Base-by-base conservation (phyloP, 1,139 yeast species). In the Protomyces inouyei region DNA sequence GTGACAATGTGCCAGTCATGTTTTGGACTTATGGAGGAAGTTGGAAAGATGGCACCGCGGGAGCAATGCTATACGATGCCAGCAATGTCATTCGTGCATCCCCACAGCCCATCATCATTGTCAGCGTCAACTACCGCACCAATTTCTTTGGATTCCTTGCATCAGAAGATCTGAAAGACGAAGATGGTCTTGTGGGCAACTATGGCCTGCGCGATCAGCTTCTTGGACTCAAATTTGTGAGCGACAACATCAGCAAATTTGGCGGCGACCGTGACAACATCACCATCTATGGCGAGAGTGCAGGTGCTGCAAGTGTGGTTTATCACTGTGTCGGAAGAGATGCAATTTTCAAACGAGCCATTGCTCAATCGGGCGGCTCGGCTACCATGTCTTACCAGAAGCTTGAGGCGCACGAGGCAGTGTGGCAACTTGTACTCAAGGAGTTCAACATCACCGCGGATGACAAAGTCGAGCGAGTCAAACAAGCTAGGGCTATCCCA, bases 1-100 rank as follows among this genome's bases (percentile, higher is more conserved):
- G 61, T n/a, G 61, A 57, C 35, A 25, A 28, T 21, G 63, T 59
- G 21, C 75, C 76, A 1, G 76, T 73, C 14, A 69, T 73, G 67
- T 68, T 74, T n/a, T 76, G 78, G 78, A 71, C 76, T 53, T 76
- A 76, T 64, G 79, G 79, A 3, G 79, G 79, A 14, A 74, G 77
- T 0, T 76, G 75, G 64, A 43, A 66, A 9, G 68, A 65, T 16
- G 77, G 78, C 2, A 72, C 76, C 1, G 68, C 73, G 35, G 68
- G 72, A 5, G 75, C 75, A 46, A 72, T 75, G 4, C 70, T 71
- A 2, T 72, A 75, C 65, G 73, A 76, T 64, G 76, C 76, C 18
- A 65, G 74, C 5, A 60, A 64, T 6, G 70, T 76, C 32, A 76
- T 76, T 0, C 65, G 69, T 36, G 68, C 70, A 9, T 71, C 72